phyloP scores from a whole-genome alignment of 306 rosid genomes.

The Prunus mume region DNA sequence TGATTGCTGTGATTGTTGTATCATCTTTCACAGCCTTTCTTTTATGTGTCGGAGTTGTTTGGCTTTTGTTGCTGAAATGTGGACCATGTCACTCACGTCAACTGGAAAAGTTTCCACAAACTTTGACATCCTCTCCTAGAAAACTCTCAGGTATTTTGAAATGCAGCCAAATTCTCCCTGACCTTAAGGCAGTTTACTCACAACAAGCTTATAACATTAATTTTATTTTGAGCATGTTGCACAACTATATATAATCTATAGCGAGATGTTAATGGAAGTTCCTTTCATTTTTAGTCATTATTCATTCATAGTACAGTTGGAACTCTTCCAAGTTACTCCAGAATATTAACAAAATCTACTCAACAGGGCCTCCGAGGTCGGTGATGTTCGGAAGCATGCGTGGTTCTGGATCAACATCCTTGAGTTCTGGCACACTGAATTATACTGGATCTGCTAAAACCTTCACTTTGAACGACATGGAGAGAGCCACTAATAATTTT shows the following conservation, averaged over 20 bases:
- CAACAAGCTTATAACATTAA: too few relatives aligned
- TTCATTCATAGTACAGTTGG: not conserved
- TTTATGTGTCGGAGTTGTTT: constrained; percentile 55
- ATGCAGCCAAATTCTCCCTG: not conserved
- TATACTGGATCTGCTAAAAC: constrained; percentile 75
- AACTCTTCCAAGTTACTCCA: not conserved
- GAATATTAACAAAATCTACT: not conserved
- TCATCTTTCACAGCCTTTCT: constrained; percentile 71
- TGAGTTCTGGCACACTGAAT: constrained; percentile 49
- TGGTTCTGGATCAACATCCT: constrained; percentile 52
- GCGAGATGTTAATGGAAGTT: not conserved
- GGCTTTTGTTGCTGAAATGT: constrained; percentile 61
- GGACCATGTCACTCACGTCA: constrained; percentile 23
- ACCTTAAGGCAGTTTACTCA: not conserved
- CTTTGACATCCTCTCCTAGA: constrained; percentile 40
- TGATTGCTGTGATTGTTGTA: constrained; percentile 50
- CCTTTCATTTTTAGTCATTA: not conserved
- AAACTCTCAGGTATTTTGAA: constrained; percentile 56
- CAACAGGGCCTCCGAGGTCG: constrained; percentile 42
- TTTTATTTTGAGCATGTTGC: too few relatives aligned
- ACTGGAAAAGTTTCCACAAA: constrained; percentile 38
- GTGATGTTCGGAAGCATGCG: constrained; percentile 32
- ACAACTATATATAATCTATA: too few relatives aligned
- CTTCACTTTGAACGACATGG: constrained; percentile 67
- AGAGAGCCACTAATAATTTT: constrained; percentile 76